Conservation (phyloP, 2,329 filamentous ascomycete genomes). For the Colletotrichum magnum region DNA sequence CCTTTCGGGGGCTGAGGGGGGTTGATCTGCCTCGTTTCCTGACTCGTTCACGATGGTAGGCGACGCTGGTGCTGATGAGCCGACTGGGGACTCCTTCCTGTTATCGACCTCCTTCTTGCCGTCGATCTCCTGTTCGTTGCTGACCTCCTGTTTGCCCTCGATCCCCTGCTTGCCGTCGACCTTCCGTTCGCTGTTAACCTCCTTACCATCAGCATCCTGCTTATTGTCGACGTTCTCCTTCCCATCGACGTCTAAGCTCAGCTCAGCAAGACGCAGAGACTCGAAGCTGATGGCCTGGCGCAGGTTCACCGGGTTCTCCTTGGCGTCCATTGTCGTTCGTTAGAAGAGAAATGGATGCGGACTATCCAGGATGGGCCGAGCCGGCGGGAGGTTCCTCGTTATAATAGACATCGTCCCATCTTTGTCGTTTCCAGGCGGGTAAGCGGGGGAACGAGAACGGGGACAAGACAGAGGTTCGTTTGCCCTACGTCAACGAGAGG, state of each 20-base stretch:
- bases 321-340: conserved; percentile 24
- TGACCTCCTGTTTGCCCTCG: too few relatives aligned
- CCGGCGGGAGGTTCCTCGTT: not conserved
- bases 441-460: not conserved
- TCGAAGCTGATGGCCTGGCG: conserved; percentile 21
- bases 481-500: conserved; percentile 8
- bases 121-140: too few relatives aligned
- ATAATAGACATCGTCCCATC: conserved; percentile 26
- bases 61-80: conserved; percentile 1
- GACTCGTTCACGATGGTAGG: not conserved
- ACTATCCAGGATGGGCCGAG: not conserved
- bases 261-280: conserved; percentile 14
- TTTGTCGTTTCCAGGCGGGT: not conserved
- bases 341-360: too few relatives aligned
- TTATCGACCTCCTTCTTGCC: not conserved
- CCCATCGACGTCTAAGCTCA: conserved; percentile 1
- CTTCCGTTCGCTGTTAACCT: too few relatives aligned
- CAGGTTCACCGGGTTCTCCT: conserved; percentile 10
- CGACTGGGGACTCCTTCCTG: conserved; percentile 6
- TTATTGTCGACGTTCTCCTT: conserved; percentile 10
- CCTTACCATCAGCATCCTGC: too few relatives aligned
- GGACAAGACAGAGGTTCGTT: not conserved
- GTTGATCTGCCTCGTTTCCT: not conserved
- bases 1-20: too few relatives aligned
- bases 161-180: too few relatives aligned